Percentiles rank a stretch among this genome's conserved stretches.
Evolutionary conservation across 768 basidiomycete species (phyloP).

Genomic region (Heimioporus sp.): DNA sequence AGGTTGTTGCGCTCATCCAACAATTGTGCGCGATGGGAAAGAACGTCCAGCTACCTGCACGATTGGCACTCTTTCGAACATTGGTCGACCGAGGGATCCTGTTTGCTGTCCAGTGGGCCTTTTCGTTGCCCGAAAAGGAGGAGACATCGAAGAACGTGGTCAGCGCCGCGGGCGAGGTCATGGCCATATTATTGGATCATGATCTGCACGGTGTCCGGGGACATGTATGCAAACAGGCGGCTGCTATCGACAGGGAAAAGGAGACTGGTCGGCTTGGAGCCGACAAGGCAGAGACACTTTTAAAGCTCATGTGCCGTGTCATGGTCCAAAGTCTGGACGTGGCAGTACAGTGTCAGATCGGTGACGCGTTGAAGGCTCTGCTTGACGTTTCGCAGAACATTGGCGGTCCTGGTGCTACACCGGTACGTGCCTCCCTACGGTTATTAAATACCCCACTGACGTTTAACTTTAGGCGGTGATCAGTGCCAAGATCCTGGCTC

Average conservation of each 20-base stretch:
- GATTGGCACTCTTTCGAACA: constrained; percentile 81
- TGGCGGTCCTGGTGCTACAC: constrained; percentile 35
- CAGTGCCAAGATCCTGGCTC: constrained; percentile 47
- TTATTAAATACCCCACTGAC: constrained; percentile 1
- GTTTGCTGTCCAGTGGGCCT: constrained; percentile 91
- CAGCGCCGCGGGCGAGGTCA: constrained; percentile 80
- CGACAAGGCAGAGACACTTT: constrained; percentile 68
- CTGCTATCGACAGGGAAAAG: constrained; percentile 67
- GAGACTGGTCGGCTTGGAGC: constrained; percentile 52
- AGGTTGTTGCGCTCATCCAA: constrained; percentile 85
- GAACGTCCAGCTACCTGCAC: constrained; percentile 87
- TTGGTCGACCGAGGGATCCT: constrained; percentile 88
- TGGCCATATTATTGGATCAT: constrained; percentile 85
- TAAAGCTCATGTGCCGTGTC: constrained; percentile 72
- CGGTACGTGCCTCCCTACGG: constrained; percentile 25
- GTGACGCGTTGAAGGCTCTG: constrained; percentile 81
- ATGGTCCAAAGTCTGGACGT: constrained; percentile 79
- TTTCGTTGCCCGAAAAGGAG: constrained; percentile 64
- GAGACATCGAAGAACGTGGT: constrained; percentile 55
- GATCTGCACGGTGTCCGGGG: constrained; percentile 83
- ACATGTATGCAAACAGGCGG: constrained; percentile 80
- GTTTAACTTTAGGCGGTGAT: constrained; percentile 23
- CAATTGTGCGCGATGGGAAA: constrained; percentile 96
- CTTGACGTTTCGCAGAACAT: constrained; percentile 67
- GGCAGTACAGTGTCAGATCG: constrained; percentile 87